Conservation (phyloP, 805 yeast genomes). For the Ogataea trehaloabstinens region DNA sequence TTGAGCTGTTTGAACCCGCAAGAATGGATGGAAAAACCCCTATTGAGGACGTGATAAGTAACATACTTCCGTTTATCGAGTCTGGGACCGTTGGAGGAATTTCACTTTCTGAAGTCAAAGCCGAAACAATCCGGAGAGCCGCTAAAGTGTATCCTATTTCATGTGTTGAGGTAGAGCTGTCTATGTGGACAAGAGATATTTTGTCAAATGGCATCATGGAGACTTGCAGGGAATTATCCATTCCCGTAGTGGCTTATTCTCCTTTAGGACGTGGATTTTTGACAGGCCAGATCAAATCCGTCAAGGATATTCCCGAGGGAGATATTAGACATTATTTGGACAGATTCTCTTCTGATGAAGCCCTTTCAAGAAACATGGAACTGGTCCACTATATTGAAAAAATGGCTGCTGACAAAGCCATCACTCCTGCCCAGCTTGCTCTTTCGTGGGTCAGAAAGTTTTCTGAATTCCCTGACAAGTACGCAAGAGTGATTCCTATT, state of each 20-base stretch:
- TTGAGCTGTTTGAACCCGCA: conserved; percentile 69
- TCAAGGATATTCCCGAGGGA: conserved; percentile 49
- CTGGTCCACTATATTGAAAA: conserved; percentile 49
- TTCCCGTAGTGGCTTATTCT: conserved; percentile 77
- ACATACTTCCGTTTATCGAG: conserved; percentile 57
- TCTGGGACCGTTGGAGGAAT: conserved; percentile 66
- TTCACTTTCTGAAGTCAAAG: conserved; percentile 72
- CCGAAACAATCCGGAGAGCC: conserved; percentile 60
- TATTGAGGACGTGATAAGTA: conserved; percentile 55
- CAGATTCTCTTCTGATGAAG: conserved; percentile 57
- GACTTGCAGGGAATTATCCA: conserved; percentile 51
- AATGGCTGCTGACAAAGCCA: conserved; percentile 44
- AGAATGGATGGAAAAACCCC: conserved; percentile 61
- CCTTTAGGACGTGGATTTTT: conserved; percentile 81
- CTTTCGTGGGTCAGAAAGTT: conserved; percentile 61
- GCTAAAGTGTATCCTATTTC: conserved; percentile 53
- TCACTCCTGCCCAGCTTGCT: conserved; percentile 65
- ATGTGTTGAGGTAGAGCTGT: conserved; percentile 77
- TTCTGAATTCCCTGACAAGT: conserved; percentile 34
- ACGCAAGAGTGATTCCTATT: conserved; percentile 67
- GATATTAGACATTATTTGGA: conserved; percentile 54
- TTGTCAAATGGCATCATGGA: conserved; percentile 61
- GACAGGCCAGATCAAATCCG: conserved; percentile 55
- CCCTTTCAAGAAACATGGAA: conserved; percentile 46
- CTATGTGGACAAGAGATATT: conserved; percentile 65